A percentile compares a stretch with the other conserved stretches of the same genome.
These are phyloP conservation scores for Brettanomyces sp. DNA, from an alignment of 805 yeast genomes.

Conservation along the genomic window DNA sequence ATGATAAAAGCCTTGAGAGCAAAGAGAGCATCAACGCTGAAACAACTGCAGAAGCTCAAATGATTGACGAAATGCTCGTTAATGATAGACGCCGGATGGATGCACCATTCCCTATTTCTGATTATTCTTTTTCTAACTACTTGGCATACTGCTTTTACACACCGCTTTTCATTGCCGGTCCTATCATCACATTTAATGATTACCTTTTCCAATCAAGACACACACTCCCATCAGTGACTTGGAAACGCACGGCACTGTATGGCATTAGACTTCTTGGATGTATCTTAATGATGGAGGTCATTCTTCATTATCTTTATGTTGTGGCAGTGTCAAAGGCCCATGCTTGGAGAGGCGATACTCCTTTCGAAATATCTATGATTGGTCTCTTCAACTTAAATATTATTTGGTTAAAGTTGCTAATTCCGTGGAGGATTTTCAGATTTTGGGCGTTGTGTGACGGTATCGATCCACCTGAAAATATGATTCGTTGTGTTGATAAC, in stretches of 20 bases:
- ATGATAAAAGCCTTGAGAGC: background rate
- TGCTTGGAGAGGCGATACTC: constrained; percentile 85
- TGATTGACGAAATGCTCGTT: constrained; percentile 13
- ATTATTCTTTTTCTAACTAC: constrained; percentile 58
- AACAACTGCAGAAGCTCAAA: constrained; percentile 2
- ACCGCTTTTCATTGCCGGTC: constrained; percentile 93
- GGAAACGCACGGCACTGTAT: constrained; percentile 46
- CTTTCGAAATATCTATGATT: constrained; percentile 91
- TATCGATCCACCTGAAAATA: constrained; percentile 94
- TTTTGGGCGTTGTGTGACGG: constrained; percentile 90
- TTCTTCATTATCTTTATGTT: constrained; percentile 82
- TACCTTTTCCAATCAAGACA: constrained; percentile 63
- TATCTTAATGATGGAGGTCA: constrained; percentile 77
- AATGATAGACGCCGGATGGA: constrained; percentile 59
- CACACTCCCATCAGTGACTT: constrained; percentile 50
- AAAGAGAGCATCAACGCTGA: background rate
- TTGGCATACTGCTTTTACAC: constrained; percentile 73
- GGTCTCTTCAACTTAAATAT: constrained; percentile 84
- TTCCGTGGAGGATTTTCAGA: constrained; percentile 95
- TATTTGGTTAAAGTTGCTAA: constrained; percentile 84
- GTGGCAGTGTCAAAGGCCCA: constrained; percentile 85
- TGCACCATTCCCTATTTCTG: constrained; percentile 50
- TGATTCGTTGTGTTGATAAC: constrained; percentile 93
- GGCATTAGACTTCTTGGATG: constrained; percentile 64
- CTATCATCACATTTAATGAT: constrained; percentile 88